Base-by-base conservation (phyloP, 345 rosid genomes). In the Eucalyptus guilfoylei region DNA sequence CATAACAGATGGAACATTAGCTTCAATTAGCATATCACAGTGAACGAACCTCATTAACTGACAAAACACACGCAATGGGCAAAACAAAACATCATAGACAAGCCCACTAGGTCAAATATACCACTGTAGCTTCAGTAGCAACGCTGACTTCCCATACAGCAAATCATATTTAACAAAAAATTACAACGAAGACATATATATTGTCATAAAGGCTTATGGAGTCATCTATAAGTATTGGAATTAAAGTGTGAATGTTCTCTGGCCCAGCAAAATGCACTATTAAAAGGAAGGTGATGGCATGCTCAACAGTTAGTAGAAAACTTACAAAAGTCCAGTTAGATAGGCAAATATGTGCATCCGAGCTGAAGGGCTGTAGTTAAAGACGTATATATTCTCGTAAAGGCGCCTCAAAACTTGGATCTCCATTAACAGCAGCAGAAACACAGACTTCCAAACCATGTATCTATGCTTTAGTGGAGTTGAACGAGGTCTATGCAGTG, bases 391-490 rank as follows among this genome's bases (percentile, higher is more conserved):
- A 2, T 96, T 88, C 93, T 97, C 99, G 10, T 90, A 90, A 80
- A 95, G 95, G 64, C 97, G 97, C 92, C 97, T 92, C 54, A 94
- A 48, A 48, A 95, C 95, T 90, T 97, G 99, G 23, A 90, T 89
- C 91, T 96, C 98, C 97, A 96, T 93, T 42, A 96, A 90, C 86
- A 94, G 32, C 48, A 95, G 97, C 88, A 95, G 92, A 89, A 96
- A 93, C 86, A 97, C 95, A 9, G 93, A 91, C 44, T 89, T 87
- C 98, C 97, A 94, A n/a, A 93, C 93, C 76, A 34, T 86, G 48
- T 89, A 90, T 89, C 92, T 91, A 55, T 93, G 91, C 92, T 92
- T 90, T 4, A 90, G 7, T 11, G 95, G 90, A 80, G 90, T 88
- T 90, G 93, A 80, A 89, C 34, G 94, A 8, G 93, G 90, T 86